These are phyloP conservation scores for Microcyclosporella mali DNA, from an alignment of 2,329 filamentous ascomycete genomes.

Conservation along the genomic window DNA sequence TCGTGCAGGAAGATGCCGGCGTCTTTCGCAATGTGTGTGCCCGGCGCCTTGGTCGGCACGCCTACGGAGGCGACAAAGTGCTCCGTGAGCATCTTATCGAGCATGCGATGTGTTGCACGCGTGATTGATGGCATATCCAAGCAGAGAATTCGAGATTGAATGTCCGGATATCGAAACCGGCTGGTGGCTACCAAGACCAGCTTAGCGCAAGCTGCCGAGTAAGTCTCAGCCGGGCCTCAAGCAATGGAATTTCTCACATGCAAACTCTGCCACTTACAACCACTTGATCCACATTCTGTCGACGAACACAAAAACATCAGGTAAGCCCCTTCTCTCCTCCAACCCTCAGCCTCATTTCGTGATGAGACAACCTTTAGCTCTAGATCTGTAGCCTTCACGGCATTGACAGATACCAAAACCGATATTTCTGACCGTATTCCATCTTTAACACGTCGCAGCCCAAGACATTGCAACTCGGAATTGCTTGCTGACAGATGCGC, in stretches of 20 bases:
- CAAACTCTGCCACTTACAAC: too few species aligned
- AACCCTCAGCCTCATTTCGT: neutral
- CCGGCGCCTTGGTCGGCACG: slow-evolving; percentile 36
- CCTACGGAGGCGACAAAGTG: slow-evolving; percentile 46
- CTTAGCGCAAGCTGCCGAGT: neutral
- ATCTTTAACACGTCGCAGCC: slow-evolving; percentile 1
- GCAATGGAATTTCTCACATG: neutral
- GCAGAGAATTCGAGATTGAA: slow-evolving; percentile 1
- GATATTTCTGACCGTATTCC: too few species aligned
- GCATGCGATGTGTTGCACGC: neutral
- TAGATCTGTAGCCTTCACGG: slow-evolving; percentile 10
- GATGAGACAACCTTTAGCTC: slow-evolving; percentile 3
- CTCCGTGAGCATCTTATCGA: slow-evolving; percentile 43
- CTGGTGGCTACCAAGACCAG: neutral
- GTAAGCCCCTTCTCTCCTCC: neutral
- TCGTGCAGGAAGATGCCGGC: slow-evolving; percentile 82
- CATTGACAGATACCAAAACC: slow-evolving; percentile 1
- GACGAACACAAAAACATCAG: neutral
- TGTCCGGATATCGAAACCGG: neutral
- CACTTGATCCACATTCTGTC: too few species aligned
- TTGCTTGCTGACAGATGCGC: too few species aligned
- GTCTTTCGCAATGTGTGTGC: slow-evolving; percentile 58
- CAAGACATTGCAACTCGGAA: neutral
- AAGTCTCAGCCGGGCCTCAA: neutral
- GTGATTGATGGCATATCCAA: neutral